phyloP scores from a whole-genome alignment of 2,329 filamentous ascomycete genomes.

The Fusarium udum region DNA sequence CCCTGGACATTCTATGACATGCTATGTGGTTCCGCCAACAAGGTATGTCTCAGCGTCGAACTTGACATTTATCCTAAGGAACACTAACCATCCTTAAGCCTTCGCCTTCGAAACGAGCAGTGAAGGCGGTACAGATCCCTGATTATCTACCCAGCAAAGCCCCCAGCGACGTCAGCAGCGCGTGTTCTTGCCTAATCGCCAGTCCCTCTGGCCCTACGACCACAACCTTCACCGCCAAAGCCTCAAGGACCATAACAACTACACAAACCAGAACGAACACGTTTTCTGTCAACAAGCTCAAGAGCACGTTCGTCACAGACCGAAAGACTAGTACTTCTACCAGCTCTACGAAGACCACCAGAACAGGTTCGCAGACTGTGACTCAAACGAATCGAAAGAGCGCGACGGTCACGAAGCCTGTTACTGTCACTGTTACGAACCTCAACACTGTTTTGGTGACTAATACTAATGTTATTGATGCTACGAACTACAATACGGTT shows the following conservation, averaged over 20 bases:
- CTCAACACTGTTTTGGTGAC: background rate
- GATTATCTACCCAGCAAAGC: background rate
- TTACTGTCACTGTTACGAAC: background rate
- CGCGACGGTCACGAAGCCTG: background rate
- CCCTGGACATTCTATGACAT: background rate
- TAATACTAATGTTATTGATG: background rate
- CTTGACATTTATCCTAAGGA: rapidly evolving
- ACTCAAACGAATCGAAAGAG: background rate
- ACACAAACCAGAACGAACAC: background rate
- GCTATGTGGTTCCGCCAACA: background rate
- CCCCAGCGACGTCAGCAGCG: background rate
- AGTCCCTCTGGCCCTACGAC: background rate
- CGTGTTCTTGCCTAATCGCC: background rate
- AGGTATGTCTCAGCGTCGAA: background rate
- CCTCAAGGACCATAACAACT: background rate
- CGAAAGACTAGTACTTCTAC: background rate
- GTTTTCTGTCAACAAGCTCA: background rate
- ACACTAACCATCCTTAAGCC: background rate
- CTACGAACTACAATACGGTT: background rate
- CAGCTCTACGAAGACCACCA: background rate
- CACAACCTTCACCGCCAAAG: background rate
- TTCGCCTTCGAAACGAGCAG: background rate
- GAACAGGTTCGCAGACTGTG: background rate
- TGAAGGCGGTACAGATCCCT: background rate
- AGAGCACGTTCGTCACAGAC: background rate